Evolutionary conservation across 768 basidiomycete species (phyloP).

Genomic region (Neoboletus subvelutipes): DNA sequence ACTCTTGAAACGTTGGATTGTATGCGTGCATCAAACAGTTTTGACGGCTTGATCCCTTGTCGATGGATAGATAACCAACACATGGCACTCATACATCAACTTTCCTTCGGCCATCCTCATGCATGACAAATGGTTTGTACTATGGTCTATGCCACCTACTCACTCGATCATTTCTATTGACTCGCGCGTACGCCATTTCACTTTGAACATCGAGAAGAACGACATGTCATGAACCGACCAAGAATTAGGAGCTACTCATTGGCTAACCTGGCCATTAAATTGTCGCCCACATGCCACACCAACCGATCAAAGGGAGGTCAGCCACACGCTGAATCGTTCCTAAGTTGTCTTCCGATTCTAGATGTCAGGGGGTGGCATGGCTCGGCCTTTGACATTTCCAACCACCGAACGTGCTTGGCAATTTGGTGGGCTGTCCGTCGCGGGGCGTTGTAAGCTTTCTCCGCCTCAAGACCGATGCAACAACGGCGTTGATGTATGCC

Average conservation of each 20-base stretch:
- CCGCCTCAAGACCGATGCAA: neutral
- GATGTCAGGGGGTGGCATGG: neutral
- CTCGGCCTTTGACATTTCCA: neutral
- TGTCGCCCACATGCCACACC: neutral
- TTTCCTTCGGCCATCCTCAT: neutral
- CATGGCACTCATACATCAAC: neutral
- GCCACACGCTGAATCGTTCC: neutral
- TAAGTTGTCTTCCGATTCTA: neutral
- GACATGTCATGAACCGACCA: neutral
- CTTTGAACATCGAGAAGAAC: neutral
- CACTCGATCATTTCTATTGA: neutral
- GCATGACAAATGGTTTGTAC: neutral
- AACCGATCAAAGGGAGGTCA: neutral
- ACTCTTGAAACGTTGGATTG: neutral
- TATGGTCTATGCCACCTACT: too few relatives aligned
- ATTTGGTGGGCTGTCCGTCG: neutral
- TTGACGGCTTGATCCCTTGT: neutral
- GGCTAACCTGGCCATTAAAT: neutral
- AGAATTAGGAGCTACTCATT: neutral
- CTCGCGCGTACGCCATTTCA: neutral
- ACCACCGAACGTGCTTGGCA: neutral
- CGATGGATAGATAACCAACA: neutral
- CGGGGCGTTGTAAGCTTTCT: neutral
- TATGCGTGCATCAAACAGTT: neutral
- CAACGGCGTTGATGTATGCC: neutral